Base-by-base conservation (phyloP, 2,329 filamentous ascomycete genomes). In the Cladophialophora exuberans region DNA sequence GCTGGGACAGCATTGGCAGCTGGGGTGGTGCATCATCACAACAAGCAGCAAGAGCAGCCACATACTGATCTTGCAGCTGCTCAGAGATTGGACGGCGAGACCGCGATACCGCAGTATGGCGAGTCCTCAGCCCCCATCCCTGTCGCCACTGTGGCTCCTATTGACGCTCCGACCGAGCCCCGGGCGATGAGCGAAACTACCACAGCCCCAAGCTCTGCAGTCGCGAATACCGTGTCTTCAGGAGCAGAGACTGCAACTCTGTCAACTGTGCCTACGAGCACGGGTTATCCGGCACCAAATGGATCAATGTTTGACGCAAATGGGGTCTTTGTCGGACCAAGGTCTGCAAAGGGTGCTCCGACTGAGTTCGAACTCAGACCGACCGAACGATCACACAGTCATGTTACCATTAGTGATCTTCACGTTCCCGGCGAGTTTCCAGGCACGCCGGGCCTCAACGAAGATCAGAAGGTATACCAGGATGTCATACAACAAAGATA, bases 381-480 rank as follows among this genome's bases (percentile, higher is more conserved):
- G 11, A 36, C 52, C 25, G 41, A 60, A 10, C 59, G 46, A 31
- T 65, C 72, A 11, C 72, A 76, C 42, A 78, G 79, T 61, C 74
- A 78, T 5, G 76, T 79, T 10, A 82, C 80, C 23, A 82, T 88
- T 39, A 84, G 83, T 51, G 80, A 86, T 65, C 71, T 90, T 46
- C 85, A 88, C 65, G 80, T 90, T 15, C 87, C 87, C 3, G 87
- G 87, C 9, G 79, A 86, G 62, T 90, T 80, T 66, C 84, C 84
- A 10, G 22, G 25, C 15, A 56, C 55, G 2, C 51, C 44, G 9
- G 52, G 38, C 18, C 48, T 58, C 6, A 54, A 46, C 15, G 58
- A 61, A 9, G 55, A 58, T 5, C 4, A 43, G 6, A 56, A 28
- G 25, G 20, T 58, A 3, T 61, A 61, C 42, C 25, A 38, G 11